These are phyloP conservation scores for Petunia axillaris DNA, from an alignment of 257 asterid genomes.

Conservation along the genomic window DNA sequence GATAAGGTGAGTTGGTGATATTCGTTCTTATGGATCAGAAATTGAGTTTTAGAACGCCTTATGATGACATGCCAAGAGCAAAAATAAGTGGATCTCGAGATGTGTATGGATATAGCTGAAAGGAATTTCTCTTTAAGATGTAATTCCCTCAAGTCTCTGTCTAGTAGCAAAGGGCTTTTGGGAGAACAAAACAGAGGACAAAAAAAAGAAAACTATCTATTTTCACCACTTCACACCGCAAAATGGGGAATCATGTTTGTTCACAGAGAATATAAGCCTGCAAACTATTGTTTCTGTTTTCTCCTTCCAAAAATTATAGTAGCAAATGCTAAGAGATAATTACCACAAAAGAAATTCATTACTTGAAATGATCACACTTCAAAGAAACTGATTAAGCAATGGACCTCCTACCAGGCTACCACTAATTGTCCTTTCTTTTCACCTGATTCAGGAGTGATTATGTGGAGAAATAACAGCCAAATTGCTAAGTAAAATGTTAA, in stretches of 20 bases:
- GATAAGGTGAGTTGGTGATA: conserved; percentile 9
- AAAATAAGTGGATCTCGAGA: background rate
- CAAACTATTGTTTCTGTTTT: background rate
- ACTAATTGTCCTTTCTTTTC: background rate
- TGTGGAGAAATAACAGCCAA: background rate
- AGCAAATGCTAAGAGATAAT: background rate
- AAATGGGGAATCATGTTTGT: conserved; percentile 14
- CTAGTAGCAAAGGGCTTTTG: background rate
- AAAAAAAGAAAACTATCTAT: background rate
- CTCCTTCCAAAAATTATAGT: background rate
- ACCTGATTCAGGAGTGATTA: conserved; percentile 4
- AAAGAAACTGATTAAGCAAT: conserved; percentile 1
- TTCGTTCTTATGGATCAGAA: background rate
- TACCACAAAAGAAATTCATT: background rate
- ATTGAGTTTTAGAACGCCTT: background rate
- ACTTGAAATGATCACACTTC: conserved; percentile 6
- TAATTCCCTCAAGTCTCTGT: background rate
- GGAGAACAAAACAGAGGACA: background rate
- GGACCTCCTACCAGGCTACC: background rate
- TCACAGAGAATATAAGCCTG: background rate
- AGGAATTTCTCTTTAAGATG: background rate
- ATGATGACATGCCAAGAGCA: conserved; percentile 18
- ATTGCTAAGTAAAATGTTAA: background rate
- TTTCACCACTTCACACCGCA: background rate
- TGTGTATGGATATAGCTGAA: background rate